phyloP scores from a whole-genome alignment of 768 basidiomycete genomes.

The Cyclocybe aegerita region DNA sequence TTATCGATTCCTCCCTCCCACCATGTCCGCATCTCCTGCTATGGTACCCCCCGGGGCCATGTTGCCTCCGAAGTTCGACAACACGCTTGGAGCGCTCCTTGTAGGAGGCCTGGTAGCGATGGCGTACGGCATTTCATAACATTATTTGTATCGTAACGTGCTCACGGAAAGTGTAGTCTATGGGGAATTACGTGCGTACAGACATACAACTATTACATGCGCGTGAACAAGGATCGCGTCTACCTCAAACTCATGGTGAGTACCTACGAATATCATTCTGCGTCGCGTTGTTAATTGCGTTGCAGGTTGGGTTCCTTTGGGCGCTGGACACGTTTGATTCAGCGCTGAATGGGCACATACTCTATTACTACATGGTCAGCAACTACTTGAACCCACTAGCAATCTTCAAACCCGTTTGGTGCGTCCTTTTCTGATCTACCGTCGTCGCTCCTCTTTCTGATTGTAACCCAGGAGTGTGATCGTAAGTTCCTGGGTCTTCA shows the following conservation, averaged over 20 bases:
- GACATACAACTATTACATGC: conserved; percentile 49
- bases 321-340: conserved; percentile 57
- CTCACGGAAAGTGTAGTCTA: conserved; percentile 32
- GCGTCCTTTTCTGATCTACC: conserved; percentile 14
- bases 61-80: conserved; percentile 32
- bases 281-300: neutral
- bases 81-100: conserved; percentile 55
- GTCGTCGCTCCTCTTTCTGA: neutral
- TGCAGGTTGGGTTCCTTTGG: conserved; percentile 35
- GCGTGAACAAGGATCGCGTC: conserved; percentile 19
- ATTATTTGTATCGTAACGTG: neutral
- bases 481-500: conserved; percentile 28
- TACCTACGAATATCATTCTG: neutral
- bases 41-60: neutral
- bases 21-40: conserved; percentile 6
- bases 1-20: neutral
- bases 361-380: conserved; percentile 57
- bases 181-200: conserved; percentile 60
- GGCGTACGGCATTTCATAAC: conserved; percentile 37
- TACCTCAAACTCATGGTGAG: conserved; percentile 38
- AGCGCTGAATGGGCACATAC: conserved; percentile 49
- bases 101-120: conserved; percentile 53
- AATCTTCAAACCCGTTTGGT: conserved; percentile 49
- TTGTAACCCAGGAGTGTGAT: conserved; percentile 43
- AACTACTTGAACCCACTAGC: conserved; percentile 52